Conservation (phyloP, 2,329 filamentous ascomycete species). For the Alternaria hordeiaustralica region DNA sequence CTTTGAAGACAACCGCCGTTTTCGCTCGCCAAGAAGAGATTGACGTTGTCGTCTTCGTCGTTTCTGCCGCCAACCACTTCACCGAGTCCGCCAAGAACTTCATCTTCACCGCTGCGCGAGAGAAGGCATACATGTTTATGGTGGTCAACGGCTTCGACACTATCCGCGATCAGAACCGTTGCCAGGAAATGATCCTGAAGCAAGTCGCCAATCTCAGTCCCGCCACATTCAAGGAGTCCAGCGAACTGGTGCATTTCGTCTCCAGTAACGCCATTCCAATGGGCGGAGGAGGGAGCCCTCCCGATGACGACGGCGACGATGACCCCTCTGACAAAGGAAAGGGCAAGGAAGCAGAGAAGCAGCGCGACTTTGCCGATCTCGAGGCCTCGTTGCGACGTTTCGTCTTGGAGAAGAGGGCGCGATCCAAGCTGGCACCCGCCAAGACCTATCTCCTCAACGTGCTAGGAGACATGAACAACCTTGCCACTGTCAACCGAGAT, state of each 20-base stretch:
- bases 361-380: conserved; percentile 86
- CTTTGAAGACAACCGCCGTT: conserved; percentile 94
- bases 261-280: conserved; percentile 94
- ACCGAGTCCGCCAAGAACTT: conserved; percentile 98
- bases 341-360: conserved; percentile 75
- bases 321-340: conserved; percentile 66
- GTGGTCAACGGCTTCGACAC: conserved; percentile 97
- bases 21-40: conserved; percentile 98
- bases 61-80: conserved; percentile 97
- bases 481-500: conserved; percentile 86
- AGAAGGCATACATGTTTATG: conserved; percentile 99
- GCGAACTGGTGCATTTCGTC: conserved; percentile 95
- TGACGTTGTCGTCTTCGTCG: conserved; percentile 97
- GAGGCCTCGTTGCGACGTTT: conserved; percentile 90
- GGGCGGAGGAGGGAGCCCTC: conserved; percentile 47
- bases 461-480: conserved; percentile 80
- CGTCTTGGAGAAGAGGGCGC: conserved; percentile 91
- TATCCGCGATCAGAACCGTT: conserved; percentile 89
- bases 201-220: conserved; percentile 89
- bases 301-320: conserved; percentile 48
- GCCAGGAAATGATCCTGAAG: conserved; percentile 90
- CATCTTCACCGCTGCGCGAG: conserved; percentile 90
- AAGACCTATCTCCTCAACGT: conserved; percentile 96
- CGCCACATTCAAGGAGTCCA: conserved; percentile 87
- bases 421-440: conserved; percentile 93